phyloP scores from a whole-genome alignment of 805 yeast genomes.

The Saturnispora quitensis region DNA sequence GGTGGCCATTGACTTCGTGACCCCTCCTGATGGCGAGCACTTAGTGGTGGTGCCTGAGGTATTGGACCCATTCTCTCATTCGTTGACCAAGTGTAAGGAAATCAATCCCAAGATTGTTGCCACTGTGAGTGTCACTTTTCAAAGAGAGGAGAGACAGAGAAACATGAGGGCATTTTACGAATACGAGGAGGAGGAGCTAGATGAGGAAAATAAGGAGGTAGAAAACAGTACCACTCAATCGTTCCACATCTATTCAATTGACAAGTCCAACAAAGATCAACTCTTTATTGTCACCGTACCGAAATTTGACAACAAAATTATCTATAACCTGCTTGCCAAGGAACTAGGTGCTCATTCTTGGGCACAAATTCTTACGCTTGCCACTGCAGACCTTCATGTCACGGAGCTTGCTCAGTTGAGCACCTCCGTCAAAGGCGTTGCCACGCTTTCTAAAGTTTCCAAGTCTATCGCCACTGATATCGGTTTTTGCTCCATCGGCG shows the following conservation, averaged over 20 bases:
- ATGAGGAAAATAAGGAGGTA: slow-evolving; percentile 1
- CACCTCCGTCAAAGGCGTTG: neutral
- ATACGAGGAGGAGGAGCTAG: slow-evolving; percentile 19
- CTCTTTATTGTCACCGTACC: slow-evolving; percentile 18
- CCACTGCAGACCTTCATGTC: neutral
- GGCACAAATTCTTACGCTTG: neutral
- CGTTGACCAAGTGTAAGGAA: neutral
- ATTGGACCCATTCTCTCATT: neutral
- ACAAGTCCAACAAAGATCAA: slow-evolving; percentile 5
- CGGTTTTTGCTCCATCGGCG: neutral
- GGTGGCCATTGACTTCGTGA: neutral
- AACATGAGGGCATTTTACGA: neutral
- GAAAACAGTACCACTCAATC: neutral
- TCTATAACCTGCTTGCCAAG: slow-evolving; percentile 20
- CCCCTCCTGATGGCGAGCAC: neutral
- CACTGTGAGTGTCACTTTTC: neutral
- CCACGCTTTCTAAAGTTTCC: neutral
- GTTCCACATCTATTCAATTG: neutral
- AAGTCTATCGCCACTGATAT: neutral
- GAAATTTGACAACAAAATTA: slow-evolving; percentile 15
- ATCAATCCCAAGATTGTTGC: neutral
- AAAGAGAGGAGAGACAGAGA: neutral
- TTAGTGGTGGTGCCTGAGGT: neutral
- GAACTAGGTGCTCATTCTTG: neutral
- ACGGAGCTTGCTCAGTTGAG: neutral